A percentile compares a stretch with the other conserved stretches of the same genome.
phyloP scores from a whole-genome alignment of 768 basidiomycete genomes.

The Tremella fuciformis region DNA sequence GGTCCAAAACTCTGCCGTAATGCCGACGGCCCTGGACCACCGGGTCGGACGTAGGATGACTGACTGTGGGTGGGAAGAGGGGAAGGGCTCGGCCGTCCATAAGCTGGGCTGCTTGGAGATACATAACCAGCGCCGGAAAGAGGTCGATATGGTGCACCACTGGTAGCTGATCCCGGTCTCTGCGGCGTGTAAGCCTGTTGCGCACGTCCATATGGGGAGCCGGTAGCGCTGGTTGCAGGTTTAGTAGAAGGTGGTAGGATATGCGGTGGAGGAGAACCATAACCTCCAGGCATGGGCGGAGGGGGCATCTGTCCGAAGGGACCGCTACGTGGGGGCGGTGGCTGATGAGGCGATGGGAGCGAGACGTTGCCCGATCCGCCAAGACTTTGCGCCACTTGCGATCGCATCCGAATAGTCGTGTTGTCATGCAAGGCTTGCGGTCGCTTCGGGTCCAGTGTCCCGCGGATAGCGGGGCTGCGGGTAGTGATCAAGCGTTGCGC shows the following conservation, averaged over 20 bases:
- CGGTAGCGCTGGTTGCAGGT: not conserved
- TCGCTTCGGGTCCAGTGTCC: slow-evolving; percentile 46
- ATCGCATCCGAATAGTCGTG: slow-evolving; percentile 20
- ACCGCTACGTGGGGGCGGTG: slow-evolving; percentile 11
- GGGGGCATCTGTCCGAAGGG: slow-evolving; percentile 4
- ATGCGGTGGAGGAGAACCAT: slow-evolving; percentile 2
- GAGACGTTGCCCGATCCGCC: slow-evolving; percentile 6
- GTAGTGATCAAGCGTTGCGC: slow-evolving; percentile 34
- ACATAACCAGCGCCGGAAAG: too few relatives aligned
- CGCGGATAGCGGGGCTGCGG: slow-evolving; percentile 33
- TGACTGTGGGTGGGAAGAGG: not conserved
- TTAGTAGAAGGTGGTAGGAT: not conserved
- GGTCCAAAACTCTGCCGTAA: slow-evolving; percentile 40
- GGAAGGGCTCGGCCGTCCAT: too few relatives aligned
- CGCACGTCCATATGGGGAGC: not conserved
- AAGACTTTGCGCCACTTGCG: slow-evolving; percentile 10
- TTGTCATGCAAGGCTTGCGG: slow-evolving; percentile 47
- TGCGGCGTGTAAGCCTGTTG: not conserved
- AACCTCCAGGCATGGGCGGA: slow-evolving; percentile 2
- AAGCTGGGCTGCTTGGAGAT: too few relatives aligned
- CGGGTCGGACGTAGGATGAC: slow-evolving; percentile 20
- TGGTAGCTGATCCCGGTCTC: slow-evolving; percentile 3
- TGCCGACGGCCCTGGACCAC: slow-evolving; percentile 26
- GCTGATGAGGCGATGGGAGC: slow-evolving; percentile 12
- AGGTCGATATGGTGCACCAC: too few relatives aligned